These are phyloP conservation scores for Candida arabinofermentans DNA, from an alignment of 805 yeast genomes.

Conservation along the genomic window DNA sequence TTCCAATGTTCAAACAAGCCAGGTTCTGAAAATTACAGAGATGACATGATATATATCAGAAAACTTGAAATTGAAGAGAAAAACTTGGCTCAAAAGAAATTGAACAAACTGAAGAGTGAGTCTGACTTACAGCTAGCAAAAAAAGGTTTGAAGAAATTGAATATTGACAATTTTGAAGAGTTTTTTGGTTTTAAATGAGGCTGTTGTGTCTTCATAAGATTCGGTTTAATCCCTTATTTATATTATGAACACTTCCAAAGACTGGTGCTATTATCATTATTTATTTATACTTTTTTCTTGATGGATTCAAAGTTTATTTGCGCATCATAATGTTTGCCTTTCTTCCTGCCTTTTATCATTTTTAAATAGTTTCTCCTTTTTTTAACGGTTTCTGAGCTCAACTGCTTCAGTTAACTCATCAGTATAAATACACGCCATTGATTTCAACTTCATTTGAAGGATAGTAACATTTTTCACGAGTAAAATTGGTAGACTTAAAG, in stretches of 20 bases:
- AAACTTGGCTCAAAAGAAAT: conserved; percentile 12
- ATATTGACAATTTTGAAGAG: conserved; percentile 27
- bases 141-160: conserved; percentile 21
- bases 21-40: conserved; percentile 31
- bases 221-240: neutral
- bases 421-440: too few species aligned
- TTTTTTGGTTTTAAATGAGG: conserved; percentile 32
- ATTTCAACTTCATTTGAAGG: too few species aligned
- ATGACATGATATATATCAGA: conserved; percentile 29
- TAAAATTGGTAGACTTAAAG: too few species aligned
- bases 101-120: conserved; percentile 12
- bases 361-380: neutral
- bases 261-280: too few species aligned
- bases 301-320: neutral
- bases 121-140: conserved; percentile 22
- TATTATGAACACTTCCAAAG: neutral
- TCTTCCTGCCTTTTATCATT: neutral
- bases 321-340: neutral
- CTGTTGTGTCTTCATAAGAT: neutral
- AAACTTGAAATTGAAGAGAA: conserved; percentile 30
- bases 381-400: neutral
- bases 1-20: conserved; percentile 21
- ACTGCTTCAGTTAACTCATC: neutral
- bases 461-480: too few species aligned
- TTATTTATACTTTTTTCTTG: neutral